These are phyloP conservation scores for Saturnispora quitensis DNA, from an alignment of 805 yeast species.

Conservation along the genomic window DNA sequence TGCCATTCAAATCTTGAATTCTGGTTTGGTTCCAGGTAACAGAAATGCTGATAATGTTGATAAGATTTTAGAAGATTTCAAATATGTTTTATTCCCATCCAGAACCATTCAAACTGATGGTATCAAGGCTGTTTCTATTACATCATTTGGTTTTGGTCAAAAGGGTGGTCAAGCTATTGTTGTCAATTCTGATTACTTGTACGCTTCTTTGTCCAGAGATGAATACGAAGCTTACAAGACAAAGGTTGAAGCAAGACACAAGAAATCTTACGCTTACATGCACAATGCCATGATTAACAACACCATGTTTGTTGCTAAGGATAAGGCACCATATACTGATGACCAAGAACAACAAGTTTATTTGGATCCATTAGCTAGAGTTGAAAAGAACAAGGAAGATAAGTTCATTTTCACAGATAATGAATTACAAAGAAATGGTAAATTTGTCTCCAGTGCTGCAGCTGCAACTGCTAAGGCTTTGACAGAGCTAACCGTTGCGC, in stretches of 20 bases:
- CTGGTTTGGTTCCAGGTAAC: conserved; percentile 93
- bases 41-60: conserved; percentile 98
- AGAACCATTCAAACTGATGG: conserved; percentile 92
- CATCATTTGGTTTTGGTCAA: conserved; percentile 99
- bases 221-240: conserved; percentile 63
- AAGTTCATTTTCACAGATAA: conserved; percentile 40
- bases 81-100: conserved; percentile 89
- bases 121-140: conserved; percentile 91
- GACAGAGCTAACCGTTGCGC: conserved; percentile 40
- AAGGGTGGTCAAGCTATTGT: conserved; percentile 96
- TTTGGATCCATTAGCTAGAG: conserved; percentile 92
- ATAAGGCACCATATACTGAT: conserved; percentile 83
- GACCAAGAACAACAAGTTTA: conserved; percentile 85
- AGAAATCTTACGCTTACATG: conserved; percentile 86
- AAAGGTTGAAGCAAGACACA: conserved; percentile 62
- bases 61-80: conserved; percentile 67
- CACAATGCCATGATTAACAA: conserved; percentile 90
- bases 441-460: conserved; percentile 39
- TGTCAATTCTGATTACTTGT: conserved; percentile 89
- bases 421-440: conserved; percentile 36
- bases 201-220: conserved; percentile 63
- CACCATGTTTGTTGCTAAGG: conserved; percentile 88
- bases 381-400: conserved; percentile 30
- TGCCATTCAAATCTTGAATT: conserved; percentile 82
- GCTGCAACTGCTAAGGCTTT: conserved; percentile 58